Base-by-base conservation (phyloP, 2,329 filamentous ascomycete genomes). In the Alternaria gansuensis region DNA sequence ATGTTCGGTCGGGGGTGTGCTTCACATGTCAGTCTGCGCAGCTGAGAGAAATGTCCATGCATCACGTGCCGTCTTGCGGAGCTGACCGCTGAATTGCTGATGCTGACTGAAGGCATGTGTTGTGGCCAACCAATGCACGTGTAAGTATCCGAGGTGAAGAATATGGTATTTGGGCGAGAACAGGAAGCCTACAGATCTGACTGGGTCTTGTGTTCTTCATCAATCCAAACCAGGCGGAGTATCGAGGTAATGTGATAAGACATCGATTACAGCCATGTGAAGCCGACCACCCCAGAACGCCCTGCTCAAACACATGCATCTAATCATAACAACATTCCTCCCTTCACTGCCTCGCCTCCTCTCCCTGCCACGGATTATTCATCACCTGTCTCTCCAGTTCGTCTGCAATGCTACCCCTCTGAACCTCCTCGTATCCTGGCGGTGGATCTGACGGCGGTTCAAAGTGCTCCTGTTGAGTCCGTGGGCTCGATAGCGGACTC, bases 391-490 rank as follows among this genome's bases (percentile, higher is more conserved):
- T 71, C 72, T 94, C 90, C 41, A 91, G 82, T 66, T 91, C 91
- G 61, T 90, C 85, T 44, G 89, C 88, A 65, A 93, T 83, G 60
- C 90, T 90, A 67, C 91, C 87, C 73, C 92, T 88, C 77, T 97
- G 94, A 28, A 91, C 91, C 77, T 97, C 92, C 71, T 97, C 93
- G 73, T 98, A 98, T 34, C 88, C 91, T 49, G 94, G 94, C 46
- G 94, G 94, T 5, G 93, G 92, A 74, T 95, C 93, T 43, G 78
- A 88, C 71, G 70, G 92, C 78, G 80, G 79, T 57, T 81, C 78
- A 77, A 81, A 79, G 29, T 66, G 72, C 58, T 72, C 75, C 58
- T 68, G 66, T 50, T 64, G 56, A 11, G 55, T 58, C 39, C 23
- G 66, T 39, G 75, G 72, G 41, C 71, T 75, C 17, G 65, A 57